phyloP scores from a whole-genome alignment of 495 filamentous ascomycete genomes.

The Penicillium bialowiezense region DNA sequence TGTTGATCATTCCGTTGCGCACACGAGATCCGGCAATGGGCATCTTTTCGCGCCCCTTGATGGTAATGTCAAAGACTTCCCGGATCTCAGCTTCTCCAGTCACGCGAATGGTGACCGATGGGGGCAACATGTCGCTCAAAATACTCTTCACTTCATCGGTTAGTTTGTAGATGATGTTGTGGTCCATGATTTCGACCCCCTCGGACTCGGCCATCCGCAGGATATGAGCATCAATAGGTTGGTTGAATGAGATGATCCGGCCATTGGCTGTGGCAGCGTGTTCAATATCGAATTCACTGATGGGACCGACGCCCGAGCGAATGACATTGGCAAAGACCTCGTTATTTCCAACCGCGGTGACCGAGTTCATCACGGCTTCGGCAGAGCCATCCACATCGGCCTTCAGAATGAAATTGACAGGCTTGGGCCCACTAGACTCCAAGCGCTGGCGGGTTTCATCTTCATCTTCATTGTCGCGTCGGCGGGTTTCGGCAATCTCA shows the following conservation, averaged over 20 bases:
- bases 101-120: constrained; percentile 61
- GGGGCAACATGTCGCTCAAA: constrained; percentile 65
- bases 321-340: constrained; percentile 78
- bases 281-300: constrained; percentile 86
- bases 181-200: constrained; percentile 74
- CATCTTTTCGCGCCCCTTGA: constrained; percentile 65
- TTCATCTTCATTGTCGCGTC: constrained; percentile 43
- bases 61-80: constrained; percentile 77
- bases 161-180: constrained; percentile 90
- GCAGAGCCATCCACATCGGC: constrained; percentile 91
- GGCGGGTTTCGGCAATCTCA: constrained; percentile 56
- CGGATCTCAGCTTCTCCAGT: constrained; percentile 85
- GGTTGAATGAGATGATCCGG: constrained; percentile 84
- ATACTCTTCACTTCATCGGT: constrained; percentile 74
- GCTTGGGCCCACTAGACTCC: constrained; percentile 50
- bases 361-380: constrained; percentile 76
- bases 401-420: constrained; percentile 84
- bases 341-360: constrained; percentile 74
- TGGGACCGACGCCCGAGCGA: constrained; percentile 70
- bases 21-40: constrained; percentile 87
- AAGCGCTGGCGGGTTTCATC: constrained; percentile 20
- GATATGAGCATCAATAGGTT: constrained; percentile 64
- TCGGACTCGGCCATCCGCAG: constrained; percentile 62
- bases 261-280: constrained; percentile 70
- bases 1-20: constrained; percentile 69